Evolutionary conservation across 2,329 filamentous ascomycete genomes (phyloP), one percentile per base, ranked within the genome.

Genomic region (Colletotrichum tropicicola): DNA sequence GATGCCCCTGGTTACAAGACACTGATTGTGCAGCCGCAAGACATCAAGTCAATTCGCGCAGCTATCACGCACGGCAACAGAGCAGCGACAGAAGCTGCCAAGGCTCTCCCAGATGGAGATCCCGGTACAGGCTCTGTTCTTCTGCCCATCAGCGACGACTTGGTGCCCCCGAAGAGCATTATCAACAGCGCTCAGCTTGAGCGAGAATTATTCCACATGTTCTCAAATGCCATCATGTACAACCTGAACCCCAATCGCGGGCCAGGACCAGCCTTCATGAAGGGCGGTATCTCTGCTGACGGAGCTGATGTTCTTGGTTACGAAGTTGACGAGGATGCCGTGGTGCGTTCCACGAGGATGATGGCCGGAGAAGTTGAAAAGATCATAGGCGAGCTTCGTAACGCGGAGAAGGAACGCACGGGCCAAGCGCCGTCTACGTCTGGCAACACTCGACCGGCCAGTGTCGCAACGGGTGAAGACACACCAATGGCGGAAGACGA

Each of bases 221-320:
- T 98, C 76, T 93, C 94, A 70, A 98, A 98, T 73, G 95, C 96
- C 17, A 92, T 98, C 78, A 98, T 99, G 96, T 99, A 97, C 82
- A 98, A 98, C 71, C 90, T 92, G 0, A 93, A 97, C 67, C 89
- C 91, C 0, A 84, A 92, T 69, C 87, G 90, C 25, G 91, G 91
- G 0, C 88, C 91, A 9, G 91, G 91, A 0, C 82, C 85, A 2
- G 80, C 84, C 0, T 92, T 94, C 68, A 76, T 87, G 71, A 79
- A 80, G 59, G 71, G 69, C 70, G 52, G 78, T 75, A 61, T 37
- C 17, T 58, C 55, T 5, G 65, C 21, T 13, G 83, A 82, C 66
- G 75, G 83, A 69, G 73, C 85, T 70, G 75, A 81, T 56, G 74
- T 83, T 1, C 80, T 87, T 37, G 84, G 87, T 8, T 92, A 91